Percentiles rank a stretch among this genome's conserved stretches.
Evolutionary conservation across 352 stramenopile genomes (phyloP).

Genomic region (Globisporangium carolinianum): DNA sequence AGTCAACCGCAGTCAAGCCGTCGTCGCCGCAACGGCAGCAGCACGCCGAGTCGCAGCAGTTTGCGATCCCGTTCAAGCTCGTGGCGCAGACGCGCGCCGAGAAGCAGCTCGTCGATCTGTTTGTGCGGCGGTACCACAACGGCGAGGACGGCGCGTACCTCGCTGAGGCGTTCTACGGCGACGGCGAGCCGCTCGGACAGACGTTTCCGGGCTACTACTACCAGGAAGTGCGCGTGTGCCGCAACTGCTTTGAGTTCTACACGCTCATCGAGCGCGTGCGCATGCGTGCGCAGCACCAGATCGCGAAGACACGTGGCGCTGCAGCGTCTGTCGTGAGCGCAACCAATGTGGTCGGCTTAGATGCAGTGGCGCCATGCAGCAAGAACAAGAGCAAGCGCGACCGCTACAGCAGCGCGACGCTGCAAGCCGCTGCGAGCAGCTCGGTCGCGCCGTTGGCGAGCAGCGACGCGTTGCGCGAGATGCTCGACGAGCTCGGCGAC

Average conservation of each 20-base stretch:
- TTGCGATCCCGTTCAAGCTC: conserved; percentile 71
- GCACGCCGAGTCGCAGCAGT: conserved; percentile 18
- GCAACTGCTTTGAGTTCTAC: conserved; percentile 78
- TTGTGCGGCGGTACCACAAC: conserved; percentile 67
- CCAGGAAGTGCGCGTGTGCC: conserved; percentile 69
- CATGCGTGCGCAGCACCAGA: conserved; percentile 50
- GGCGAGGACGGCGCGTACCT: conserved; percentile 75
- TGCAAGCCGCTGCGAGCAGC: not conserved
- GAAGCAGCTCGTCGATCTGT: conserved; percentile 73
- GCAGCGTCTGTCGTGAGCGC: too few relatives aligned
- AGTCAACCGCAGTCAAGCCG: not conserved
- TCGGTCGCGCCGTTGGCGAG: not conserved
- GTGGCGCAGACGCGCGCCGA: conserved; percentile 73
- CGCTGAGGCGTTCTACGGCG: conserved; percentile 64
- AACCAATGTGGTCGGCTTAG: conserved; percentile 7
- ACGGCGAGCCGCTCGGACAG: conserved; percentile 62
- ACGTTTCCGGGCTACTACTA: conserved; percentile 83
- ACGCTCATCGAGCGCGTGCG: conserved; percentile 67
- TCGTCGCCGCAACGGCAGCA: conserved; percentile 13
- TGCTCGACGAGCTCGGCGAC: not conserved
- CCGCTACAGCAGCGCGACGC: not conserved
- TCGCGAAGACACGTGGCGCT: conserved; percentile 16
- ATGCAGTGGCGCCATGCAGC: conserved; percentile 13
- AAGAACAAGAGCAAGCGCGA: conserved; percentile 1
- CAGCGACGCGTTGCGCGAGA: not conserved